Evolutionary conservation across 495 filamentous ascomycete species (phyloP).

Genomic region (Patellaria atrata): DNA sequence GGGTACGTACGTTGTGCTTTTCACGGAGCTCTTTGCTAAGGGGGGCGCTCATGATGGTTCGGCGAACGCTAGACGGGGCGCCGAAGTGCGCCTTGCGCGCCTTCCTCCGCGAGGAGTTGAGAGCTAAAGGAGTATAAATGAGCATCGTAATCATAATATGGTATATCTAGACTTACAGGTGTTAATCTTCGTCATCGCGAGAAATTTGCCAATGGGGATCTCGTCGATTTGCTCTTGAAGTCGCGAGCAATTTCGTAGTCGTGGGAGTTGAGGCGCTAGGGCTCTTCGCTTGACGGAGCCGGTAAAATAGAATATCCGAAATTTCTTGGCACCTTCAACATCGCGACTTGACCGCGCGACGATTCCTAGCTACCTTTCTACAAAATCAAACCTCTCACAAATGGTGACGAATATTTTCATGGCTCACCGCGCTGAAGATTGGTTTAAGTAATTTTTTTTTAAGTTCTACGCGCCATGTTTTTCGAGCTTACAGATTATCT

Average conservation of each 20-base stretch:
- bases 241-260: too few species aligned
- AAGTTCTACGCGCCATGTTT: too few species aligned
- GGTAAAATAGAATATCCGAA: conserved; percentile 1
- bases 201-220: too few species aligned
- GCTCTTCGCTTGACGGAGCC: conserved; percentile 16
- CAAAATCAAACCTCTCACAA: too few species aligned
- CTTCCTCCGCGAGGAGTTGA: conserved; percentile 86
- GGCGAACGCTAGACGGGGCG: conserved; percentile 80
- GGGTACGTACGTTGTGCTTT: conserved; percentile 70
- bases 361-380: too few species aligned
- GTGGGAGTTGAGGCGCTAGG: conserved; percentile 8
- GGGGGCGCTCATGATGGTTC: conserved; percentile 84
- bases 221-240: too few species aligned
- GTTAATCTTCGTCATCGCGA: conserved; percentile 46
- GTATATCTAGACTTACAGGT: conserved; percentile 26
- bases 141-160: background rate
- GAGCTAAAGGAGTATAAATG: conserved; percentile 29
- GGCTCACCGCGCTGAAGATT: too few species aligned
- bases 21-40: conserved; percentile 90
- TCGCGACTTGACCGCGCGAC: too few species aligned
- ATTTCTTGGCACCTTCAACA: too few species aligned
- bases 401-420: too few species aligned
- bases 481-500: too few species aligned
- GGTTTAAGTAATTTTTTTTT: too few species aligned
- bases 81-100: conserved; percentile 93